Conservation (phyloP, 257 asterid species). For the Penstemon barbatus region DNA sequence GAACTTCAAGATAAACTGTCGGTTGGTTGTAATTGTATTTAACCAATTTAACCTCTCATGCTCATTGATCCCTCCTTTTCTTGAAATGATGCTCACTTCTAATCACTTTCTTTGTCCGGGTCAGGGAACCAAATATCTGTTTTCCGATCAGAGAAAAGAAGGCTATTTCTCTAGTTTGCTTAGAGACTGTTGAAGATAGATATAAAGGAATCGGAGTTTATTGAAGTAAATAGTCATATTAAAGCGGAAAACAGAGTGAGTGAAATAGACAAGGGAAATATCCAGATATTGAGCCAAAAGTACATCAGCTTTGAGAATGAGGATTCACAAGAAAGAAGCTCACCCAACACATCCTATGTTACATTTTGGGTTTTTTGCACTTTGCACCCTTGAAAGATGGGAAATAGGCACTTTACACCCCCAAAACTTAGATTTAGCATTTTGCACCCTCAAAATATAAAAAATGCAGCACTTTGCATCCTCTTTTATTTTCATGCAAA, state of each 20-base stretch:
- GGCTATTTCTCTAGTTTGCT: not conserved
- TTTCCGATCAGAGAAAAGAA: slow-evolving; percentile 36
- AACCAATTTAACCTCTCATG: too few relatives aligned
- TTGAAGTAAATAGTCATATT: not conserved
- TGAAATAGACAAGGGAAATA: not conserved
- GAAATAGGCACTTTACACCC: too few relatives aligned
- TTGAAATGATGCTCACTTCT: not conserved
- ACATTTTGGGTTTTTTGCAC: too few relatives aligned
- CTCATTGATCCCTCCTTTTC: not conserved
- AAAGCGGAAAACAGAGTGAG: not conserved
- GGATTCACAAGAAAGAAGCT: too few relatives aligned
- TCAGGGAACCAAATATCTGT: slow-evolving; percentile 42
- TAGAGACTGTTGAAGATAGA: slow-evolving; percentile 2
- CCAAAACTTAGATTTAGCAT: too few relatives aligned
- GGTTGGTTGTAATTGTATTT: too few relatives aligned
- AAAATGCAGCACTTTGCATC: too few relatives aligned
- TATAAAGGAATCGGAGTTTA: slow-evolving; percentile 11
- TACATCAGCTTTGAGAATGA: not conserved
- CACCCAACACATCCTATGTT: too few relatives aligned
- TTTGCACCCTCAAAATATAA: too few relatives aligned
- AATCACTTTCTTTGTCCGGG: not conserved
- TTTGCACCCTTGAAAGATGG: too few relatives aligned
- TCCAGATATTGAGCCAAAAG: not conserved
- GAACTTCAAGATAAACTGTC: too few relatives aligned
- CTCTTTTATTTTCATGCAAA: too few relatives aligned